These are phyloP conservation scores for Sphagnum contortum DNA, from an alignment of 225 moss, liverwort and hornwort genomes.

Conservation along the genomic window DNA sequence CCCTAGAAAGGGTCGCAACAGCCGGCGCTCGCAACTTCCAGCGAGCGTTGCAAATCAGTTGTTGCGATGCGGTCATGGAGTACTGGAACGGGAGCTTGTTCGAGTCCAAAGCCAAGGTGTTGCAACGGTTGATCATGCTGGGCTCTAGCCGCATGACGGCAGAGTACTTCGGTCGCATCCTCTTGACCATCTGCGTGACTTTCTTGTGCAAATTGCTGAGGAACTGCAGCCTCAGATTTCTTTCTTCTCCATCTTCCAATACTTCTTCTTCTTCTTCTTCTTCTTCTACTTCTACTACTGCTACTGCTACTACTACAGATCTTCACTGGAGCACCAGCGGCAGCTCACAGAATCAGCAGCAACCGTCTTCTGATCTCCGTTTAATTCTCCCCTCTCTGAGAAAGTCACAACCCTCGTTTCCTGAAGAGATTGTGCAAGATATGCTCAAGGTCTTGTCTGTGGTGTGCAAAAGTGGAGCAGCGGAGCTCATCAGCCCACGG, in stretches of 20 bases:
- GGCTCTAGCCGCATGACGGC: slow-evolving; percentile 36
- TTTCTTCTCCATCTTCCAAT: too few species aligned
- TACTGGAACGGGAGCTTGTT: slow-evolving; percentile 44
- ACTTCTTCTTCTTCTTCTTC: too few species aligned
- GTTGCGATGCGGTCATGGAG: slow-evolving; percentile 45
- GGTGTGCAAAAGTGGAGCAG: slow-evolving; percentile 38
- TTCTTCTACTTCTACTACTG: too few species aligned
- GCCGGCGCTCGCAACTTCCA: slow-evolving; percentile 39
- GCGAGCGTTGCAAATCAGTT: slow-evolving; percentile 44
- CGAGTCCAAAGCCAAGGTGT: slow-evolving; percentile 35
- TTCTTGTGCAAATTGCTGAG: slow-evolving; percentile 23
- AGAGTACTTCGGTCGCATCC: slow-evolving; percentile 39
- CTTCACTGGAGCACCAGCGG: too few species aligned
- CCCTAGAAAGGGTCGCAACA: slow-evolving; percentile 38
- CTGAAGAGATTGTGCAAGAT: slow-evolving; percentile 39
- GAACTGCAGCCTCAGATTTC: too few species aligned
- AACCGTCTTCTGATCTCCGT: too few species aligned
- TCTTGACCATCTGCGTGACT: slow-evolving; percentile 42
- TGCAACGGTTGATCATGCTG: slow-evolving; percentile 29
- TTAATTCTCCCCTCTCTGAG: not conserved
- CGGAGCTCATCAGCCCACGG: slow-evolving; percentile 30
- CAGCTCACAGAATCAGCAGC: too few species aligned
- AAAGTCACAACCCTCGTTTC: slow-evolving; percentile 22
- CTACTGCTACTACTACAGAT: too few species aligned
- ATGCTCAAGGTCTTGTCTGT: slow-evolving; percentile 48